These are phyloP conservation scores for Paramecium tetraurelia DNA, from an alignment of 73 alveolate species.

Conservation along the genomic window DNA sequence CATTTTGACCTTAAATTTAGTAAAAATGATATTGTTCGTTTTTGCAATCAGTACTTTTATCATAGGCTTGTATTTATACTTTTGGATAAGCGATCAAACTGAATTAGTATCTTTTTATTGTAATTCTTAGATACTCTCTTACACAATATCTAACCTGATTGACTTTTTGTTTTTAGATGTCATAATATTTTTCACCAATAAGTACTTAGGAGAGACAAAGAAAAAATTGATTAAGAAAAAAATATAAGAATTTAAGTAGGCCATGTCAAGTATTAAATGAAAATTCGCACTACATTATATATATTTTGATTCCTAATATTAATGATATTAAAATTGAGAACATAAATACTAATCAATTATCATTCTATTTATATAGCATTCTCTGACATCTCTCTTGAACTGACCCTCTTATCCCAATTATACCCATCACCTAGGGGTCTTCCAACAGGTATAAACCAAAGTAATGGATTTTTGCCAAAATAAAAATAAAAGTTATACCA, in stretches of 20 bases:
- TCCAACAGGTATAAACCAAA: conserved; percentile 53
- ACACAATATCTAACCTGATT: background rate
- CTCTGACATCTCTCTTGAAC: background rate
- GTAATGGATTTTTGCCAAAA: conserved; percentile 53
- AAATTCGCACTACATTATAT: background rate
- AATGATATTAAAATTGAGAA: background rate
- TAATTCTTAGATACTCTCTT: background rate
- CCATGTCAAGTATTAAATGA: background rate
- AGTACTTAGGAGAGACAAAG: background rate
- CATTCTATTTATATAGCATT: background rate
- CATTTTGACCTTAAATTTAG: background rate
- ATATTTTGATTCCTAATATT: background rate
- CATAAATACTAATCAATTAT: background rate
- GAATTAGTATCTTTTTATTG: background rate
- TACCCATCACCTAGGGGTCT: conserved; percentile 53
- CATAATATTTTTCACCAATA: background rate
- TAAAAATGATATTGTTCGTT: background rate
- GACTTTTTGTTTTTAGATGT: background rate
- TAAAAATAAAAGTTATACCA: conserved; percentile 23
- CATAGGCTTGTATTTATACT: background rate
- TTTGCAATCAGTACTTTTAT: background rate
- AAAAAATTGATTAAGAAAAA: background rate
- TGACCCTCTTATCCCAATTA: conserved; percentile 35
- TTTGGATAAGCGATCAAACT: background rate
- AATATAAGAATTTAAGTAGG: background rate